phyloP scores from a whole-genome alignment of 1,284 basidiomycete genomes.

The Boletellus deceptivus region DNA sequence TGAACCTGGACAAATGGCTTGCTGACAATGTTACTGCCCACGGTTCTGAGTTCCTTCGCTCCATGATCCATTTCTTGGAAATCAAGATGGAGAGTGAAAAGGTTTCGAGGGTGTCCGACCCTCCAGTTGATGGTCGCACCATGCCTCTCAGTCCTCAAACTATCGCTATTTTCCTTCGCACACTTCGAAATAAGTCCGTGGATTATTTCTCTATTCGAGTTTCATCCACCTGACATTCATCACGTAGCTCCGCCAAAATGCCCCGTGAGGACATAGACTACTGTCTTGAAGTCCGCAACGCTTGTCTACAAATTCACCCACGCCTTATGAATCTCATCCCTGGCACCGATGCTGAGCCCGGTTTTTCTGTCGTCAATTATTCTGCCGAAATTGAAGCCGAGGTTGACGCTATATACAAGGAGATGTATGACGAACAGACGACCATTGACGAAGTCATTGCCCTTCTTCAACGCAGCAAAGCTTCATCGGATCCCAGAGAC shows the following conservation, averaged over 20 bases:
- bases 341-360: conserved; percentile 86
- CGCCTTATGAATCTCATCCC: conserved; percentile 96
- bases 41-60: conserved; percentile 83
- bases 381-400: conserved; percentile 87
- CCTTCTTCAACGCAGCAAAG: conserved; percentile 84
- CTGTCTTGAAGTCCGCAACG: conserved; percentile 90
- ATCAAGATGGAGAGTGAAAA: conserved; percentile 92
- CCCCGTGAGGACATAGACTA: conserved; percentile 80
- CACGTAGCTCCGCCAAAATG: conserved; percentile 60
- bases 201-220: conserved; percentile 3
- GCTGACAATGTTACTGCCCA: conserved; percentile 81
- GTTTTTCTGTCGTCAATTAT: conserved; percentile 88
- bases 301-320: conserved; percentile 94
- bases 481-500: conserved; percentile 80
- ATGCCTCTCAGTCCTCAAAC: conserved; percentile 83
- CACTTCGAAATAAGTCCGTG: conserved; percentile 78
- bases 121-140: conserved; percentile 74
- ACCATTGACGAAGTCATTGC: conserved; percentile 92
- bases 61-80: conserved; percentile 85
- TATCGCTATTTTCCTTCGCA: conserved; percentile 88
- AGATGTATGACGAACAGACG: conserved; percentile 96
- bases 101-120: conserved; percentile 73
- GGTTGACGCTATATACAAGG: conserved; percentile 94
- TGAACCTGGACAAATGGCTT: conserved; percentile 97
- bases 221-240: conserved; percentile 1